phyloP scores from a whole-genome alignment of 2,329 filamentous ascomycete species.

The Alternaria conjuncta region DNA sequence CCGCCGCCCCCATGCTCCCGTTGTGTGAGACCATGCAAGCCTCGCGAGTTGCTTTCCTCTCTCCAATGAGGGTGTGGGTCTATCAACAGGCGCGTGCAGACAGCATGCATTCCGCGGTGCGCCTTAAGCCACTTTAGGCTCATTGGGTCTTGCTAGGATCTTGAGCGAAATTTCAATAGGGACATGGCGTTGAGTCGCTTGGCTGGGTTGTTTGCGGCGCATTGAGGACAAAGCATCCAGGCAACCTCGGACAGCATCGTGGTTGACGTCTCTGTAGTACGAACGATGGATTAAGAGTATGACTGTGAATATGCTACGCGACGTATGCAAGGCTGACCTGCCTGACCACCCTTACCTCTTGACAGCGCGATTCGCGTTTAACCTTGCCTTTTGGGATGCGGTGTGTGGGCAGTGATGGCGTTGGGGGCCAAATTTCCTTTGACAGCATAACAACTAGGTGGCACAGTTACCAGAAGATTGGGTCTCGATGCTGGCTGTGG shows the following conservation, averaged over 20 bases:
- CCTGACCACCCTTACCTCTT: background rate
- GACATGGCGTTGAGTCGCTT: background rate
- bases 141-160: background rate
- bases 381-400: background rate
- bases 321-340: background rate
- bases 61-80: background rate
- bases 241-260: background rate
- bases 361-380: background rate
- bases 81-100: background rate
- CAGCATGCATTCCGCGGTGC: background rate
- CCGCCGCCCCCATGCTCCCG: background rate
- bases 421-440: background rate
- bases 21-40: background rate
- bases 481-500: background rate
- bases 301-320: background rate
- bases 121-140: background rate
- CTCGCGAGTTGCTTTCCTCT: background rate
- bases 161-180: background rate
- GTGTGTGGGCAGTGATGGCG: background rate
- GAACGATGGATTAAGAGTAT: background rate
- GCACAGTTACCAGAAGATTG: background rate
- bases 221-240: background rate
- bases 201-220: background rate
- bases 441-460: background rate
- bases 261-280: background rate